Percentiles rank a stretch among this genome's conserved stretches.
Evolutionary conservation across 2,329 filamentous ascomycete genomes (phyloP).

Genomic region (Onygena corvina): DNA sequence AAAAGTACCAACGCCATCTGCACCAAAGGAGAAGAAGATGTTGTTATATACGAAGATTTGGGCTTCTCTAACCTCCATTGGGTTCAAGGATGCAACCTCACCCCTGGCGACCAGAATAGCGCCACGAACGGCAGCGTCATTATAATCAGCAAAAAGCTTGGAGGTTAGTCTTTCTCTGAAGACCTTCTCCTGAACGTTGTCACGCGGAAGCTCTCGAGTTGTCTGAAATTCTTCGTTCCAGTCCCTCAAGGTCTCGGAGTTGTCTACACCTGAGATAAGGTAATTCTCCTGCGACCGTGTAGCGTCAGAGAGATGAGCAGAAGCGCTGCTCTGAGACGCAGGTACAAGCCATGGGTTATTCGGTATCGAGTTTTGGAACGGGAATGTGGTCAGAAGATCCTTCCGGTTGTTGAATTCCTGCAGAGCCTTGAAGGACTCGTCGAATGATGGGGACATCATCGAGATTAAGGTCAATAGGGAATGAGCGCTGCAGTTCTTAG

Average conservation of each 20-base stretch:
- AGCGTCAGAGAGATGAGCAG: slow-evolving; percentile 66
- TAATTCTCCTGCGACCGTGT: slow-evolving; percentile 88
- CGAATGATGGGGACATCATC: slow-evolving; percentile 72
- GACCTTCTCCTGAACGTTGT: slow-evolving; percentile 86
- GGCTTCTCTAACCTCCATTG: slow-evolving; percentile 79
- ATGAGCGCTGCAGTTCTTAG: slow-evolving; percentile 69
- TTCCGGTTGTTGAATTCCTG: slow-evolving; percentile 75
- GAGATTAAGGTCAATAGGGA: slow-evolving; percentile 72
- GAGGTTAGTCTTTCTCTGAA: slow-evolving; percentile 89
- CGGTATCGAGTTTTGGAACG: slow-evolving; percentile 88
- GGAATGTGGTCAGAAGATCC: slow-evolving; percentile 84
- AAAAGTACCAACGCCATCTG: slow-evolving; percentile 94
- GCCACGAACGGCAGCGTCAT: slow-evolving; percentile 83
- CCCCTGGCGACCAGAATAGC: slow-evolving; percentile 85
- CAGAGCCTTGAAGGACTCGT: slow-evolving; percentile 59
- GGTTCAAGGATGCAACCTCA: slow-evolving; percentile 86
- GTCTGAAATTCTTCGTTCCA: slow-evolving; percentile 99
- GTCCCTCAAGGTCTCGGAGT: slow-evolving; percentile 84
- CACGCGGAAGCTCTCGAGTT: slow-evolving; percentile 83
- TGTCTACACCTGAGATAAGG: slow-evolving; percentile 79
- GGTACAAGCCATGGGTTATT: slow-evolving; percentile 86
- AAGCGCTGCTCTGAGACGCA: slow-evolving; percentile 47
- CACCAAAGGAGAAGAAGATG: slow-evolving; percentile 97
- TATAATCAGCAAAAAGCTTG: slow-evolving; percentile 96
- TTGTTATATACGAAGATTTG: slow-evolving; percentile 99